Evolutionary conservation across 2,329 filamentous ascomycete species (phyloP), one percentile per base, ranked within the genome.

Genomic region (Exophiala alcalophila): DNA sequence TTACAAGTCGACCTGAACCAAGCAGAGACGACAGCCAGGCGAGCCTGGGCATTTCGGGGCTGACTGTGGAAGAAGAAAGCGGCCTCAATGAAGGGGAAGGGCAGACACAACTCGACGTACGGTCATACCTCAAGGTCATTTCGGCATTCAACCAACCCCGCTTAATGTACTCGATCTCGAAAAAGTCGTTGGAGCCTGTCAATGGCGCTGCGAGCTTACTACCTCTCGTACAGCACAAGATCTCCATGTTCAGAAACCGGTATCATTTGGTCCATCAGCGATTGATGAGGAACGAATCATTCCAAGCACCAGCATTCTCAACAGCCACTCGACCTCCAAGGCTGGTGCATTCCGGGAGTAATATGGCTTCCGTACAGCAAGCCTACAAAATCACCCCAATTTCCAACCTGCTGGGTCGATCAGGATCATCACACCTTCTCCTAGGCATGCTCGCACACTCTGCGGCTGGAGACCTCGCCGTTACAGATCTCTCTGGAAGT

Each of bases 181-280:
- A 94, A 69, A 95, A 94, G 60, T 86, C 96, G 59, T 96, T 97
- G 61, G 87, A 97, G 58, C 81, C 79, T 59, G 74, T 83, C 38
- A 71, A 73, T 3, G 72, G 75, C 9, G 80, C 80, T 52, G 78
- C 85, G 10, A 83, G 83, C 1, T 61, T 91, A 27, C 72, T 98
- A 50, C 88, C 94, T 0, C 71, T 78, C 6, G 81, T 88, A 11
- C 78, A 81, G 4, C 84, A 90, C 59, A 95, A 94, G 64, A 95
- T 88, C 2, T 73, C 80, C 3, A 71, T 92, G 30, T 96, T 96
- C 66, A 80, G 89, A 53, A 90, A 96, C 62, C 79, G 90, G 50
- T 97, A 94, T 63, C 85, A 95, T 57, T 77, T 97, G 40, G 84
- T 97, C 36, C 86, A 96, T 62, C 91, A 97, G 63, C 83, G 92